Conservation (phyloP, 441 rosid genomes). For the Aquilaria agallochum region DNA sequence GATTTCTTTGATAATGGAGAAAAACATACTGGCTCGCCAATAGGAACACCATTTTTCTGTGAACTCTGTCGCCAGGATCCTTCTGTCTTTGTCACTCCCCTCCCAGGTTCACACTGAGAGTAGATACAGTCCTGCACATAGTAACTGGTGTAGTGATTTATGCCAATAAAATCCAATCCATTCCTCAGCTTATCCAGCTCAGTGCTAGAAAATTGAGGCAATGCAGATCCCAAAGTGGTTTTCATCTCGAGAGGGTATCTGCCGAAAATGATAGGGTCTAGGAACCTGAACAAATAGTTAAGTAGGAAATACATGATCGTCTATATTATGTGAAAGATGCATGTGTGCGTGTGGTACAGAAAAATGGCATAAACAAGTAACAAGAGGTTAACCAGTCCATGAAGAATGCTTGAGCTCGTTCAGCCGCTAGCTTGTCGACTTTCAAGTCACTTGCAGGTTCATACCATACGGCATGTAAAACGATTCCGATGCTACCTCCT, state of each 20-base stretch:
- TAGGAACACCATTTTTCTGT: constrained; percentile 31
- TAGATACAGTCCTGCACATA: constrained; percentile 52
- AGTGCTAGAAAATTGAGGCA: constrained; percentile 44
- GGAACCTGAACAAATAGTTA: constrained; percentile 38
- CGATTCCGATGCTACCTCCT: constrained; percentile 67
- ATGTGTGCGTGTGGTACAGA: background rate
- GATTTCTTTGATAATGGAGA: background rate
- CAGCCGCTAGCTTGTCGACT: constrained; percentile 47
- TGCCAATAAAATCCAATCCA: constrained; percentile 59
- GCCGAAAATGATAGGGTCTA: constrained; percentile 56
- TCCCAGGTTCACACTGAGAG: constrained; percentile 42
- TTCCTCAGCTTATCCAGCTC: constrained; percentile 35
- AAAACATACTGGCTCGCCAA: constrained; percentile 53
- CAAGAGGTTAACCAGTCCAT: constrained; percentile 43
- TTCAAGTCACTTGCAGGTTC: constrained; percentile 57
- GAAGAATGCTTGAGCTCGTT: constrained; percentile 57
- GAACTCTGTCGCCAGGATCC: constrained; percentile 33
- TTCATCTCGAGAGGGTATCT: constrained; percentile 64
- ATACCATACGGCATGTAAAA: constrained; percentile 48
- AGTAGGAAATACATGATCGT: background rate
- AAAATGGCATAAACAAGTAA: background rate
- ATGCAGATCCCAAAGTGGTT: constrained; percentile 37
- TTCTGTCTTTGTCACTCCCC: constrained; percentile 48
- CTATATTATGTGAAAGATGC: background rate
- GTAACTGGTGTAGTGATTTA: constrained; percentile 63